A percentile compares a stretch with the other conserved stretches of the same genome.
phyloP scores from a whole-genome alignment of 2,329 filamentous ascomycete species.

The Trichoderma sp. region DNA sequence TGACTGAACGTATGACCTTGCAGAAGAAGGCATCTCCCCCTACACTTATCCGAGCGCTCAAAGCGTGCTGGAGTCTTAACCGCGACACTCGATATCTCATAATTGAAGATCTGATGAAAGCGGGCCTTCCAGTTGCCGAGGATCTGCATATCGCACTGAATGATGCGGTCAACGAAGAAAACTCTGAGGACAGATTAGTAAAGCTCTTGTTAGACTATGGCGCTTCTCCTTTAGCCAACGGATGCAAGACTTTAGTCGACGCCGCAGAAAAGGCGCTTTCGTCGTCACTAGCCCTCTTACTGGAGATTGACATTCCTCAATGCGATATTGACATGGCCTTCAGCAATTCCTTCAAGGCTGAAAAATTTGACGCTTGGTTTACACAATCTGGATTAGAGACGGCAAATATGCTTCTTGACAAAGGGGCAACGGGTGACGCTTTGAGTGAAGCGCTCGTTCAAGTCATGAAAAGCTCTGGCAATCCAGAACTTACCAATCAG shows the following conservation, averaged over 20 bases:
- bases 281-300: constrained; percentile 45
- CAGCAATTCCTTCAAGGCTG: constrained; percentile 46
- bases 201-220: constrained; percentile 52
- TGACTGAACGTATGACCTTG: background rate
- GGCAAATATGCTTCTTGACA: constrained; percentile 50
- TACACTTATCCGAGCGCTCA: constrained; percentile 54
- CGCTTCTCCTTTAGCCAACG: constrained; percentile 54
- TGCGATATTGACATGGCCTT: constrained; percentile 51
- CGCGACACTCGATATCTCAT: constrained; percentile 51
- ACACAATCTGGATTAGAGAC: constrained; percentile 49
- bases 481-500: constrained; percentile 43
- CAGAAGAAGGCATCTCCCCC: constrained; percentile 50
- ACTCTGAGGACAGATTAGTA: constrained; percentile 50
- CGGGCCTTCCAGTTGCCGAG: constrained; percentile 51
- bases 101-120: constrained; percentile 53
- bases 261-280: constrained; percentile 45
- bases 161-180: constrained; percentile 55
- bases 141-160: constrained; percentile 54
- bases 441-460: constrained; percentile 49
- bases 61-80: constrained; percentile 55
- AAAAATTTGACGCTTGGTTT: constrained; percentile 48
- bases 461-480: constrained; percentile 47
- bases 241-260: constrained; percentile 55
- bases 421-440: constrained; percentile 50
- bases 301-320: constrained; percentile 44